Percentiles rank a stretch among this genome's conserved stretches.
Conservation (phyloP, 108 stramenopile genomes). For the Nitzschia sp. region DNA sequence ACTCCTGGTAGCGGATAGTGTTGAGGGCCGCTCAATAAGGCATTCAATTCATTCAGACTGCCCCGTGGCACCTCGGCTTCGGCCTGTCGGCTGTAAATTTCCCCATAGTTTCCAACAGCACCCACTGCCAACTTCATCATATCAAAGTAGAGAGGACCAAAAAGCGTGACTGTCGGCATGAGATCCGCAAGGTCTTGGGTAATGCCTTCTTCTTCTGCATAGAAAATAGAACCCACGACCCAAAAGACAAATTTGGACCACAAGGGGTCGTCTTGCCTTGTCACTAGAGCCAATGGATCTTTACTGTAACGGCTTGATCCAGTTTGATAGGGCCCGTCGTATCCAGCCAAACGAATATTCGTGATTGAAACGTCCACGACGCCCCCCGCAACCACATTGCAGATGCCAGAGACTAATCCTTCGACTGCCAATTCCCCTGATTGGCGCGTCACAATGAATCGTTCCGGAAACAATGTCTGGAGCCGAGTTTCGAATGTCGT, state of each 20-base stretch:
- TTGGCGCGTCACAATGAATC: conserved; percentile 8
- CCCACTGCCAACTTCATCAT: conserved; percentile 23
- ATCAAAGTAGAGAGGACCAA: conserved; percentile 23
- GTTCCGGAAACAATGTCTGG: conserved; percentile 29
- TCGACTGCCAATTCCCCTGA: conserved; percentile 4
- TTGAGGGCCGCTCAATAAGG: conserved; percentile 1
- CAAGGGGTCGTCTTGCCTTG: conserved; percentile 45
- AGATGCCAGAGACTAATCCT: conserved; percentile 17
- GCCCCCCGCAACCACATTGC: conserved; percentile 37
- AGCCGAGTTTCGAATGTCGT: conserved; percentile 22
- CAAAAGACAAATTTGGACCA: conserved; percentile 57
- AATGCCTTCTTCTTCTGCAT: conserved; percentile 49
- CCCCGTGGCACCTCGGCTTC: conserved; percentile 17
- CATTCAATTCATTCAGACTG: conserved; percentile 45
- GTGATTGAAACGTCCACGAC: conserved; percentile 9
- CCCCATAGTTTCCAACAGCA: conserved; percentile 36
- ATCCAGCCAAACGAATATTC: conserved; percentile 20
- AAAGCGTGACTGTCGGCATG: conserved; percentile 44
- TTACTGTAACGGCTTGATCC: conserved; percentile 22
- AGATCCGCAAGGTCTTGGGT: conserved; percentile 8
- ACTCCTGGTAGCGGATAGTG: conserved; percentile 13
- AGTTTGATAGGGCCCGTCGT: conserved; percentile 25
- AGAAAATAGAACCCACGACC: conserved; percentile 44
- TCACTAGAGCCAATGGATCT: conserved; percentile 48
- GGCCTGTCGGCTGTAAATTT: conserved; percentile 27